Evolutionary conservation across 768 basidiomycete genomes (phyloP), one percentile per base, ranked within the genome.

Genomic region (Naganishia vaughanmartiniae): DNA sequence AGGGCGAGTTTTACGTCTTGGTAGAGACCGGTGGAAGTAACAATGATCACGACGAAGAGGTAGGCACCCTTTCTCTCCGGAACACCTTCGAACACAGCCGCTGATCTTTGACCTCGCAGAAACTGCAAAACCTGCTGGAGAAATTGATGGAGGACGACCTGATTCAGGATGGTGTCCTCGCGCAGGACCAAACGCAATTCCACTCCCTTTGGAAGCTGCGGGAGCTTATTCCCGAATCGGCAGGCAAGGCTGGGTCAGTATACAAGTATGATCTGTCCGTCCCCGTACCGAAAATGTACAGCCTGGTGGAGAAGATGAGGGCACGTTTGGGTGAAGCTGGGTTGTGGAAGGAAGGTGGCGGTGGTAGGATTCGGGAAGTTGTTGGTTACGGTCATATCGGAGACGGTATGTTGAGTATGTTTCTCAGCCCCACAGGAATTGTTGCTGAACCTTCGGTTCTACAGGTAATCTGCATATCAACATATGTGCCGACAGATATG

Each of bases 251-350:
- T 79, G 96, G 96, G 53, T 93, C 92, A 75, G 88, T 89, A 7
- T 98, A 97, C 84, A 99, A 99, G 83, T 99, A 98, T 78, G 93
- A 96, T 76, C 87, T 99, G 54, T 93, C 91, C 14, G 87, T 98
- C 17, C 94, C 94, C 7, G 84, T 93, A 4, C 85, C 87, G 24
- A 86, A 87, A 72, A 97, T 98, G 86, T 89, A 97, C 82, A 85
- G 86, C 10, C 88, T 95, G 17, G 91, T 98, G 36, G 91, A 96
- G 78, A 81, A 85, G 36, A 89, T 93, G 39, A 84, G 90, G 69
- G 87, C 89, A 71, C 88, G 87, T 67, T 83, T 98, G 45, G 81
- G 84, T 39, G 78, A 79, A 31, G 74, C 72, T 31, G 84, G 84
- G 0, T 56, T 85, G 34, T 72, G 76, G 60, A 85, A 86, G 26